Base-by-base conservation (phyloP, 2,329 filamentous ascomycete genomes). In the Berkeleyomyces basicola region DNA sequence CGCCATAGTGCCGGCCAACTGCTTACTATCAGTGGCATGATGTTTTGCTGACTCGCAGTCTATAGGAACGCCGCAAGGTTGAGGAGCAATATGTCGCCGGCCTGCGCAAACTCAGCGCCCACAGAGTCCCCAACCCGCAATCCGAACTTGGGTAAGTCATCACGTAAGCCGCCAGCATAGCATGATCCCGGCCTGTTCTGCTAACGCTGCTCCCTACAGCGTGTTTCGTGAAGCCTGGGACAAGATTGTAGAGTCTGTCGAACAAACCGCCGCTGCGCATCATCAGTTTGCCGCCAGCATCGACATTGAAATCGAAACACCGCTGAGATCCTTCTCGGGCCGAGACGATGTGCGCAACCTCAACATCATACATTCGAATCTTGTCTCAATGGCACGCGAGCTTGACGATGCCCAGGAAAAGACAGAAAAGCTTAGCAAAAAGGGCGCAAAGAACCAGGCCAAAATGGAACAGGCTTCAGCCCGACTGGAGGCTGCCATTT, bases 181-280 rank as follows among this genome's bases (percentile, higher is more conserved):
- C 4, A 36, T 53, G 14, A 11, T 23, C 7, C 14, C 23, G 14
- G 36, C 49, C 37, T 16, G 5, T 42, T 57, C 39, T 11, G 11
- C 40, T 39, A 33, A 39, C 61, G 57, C 43, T 44, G 55, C 40
- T 49, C 14, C 33, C 33, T 58, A 53, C 72, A 97, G 93, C 66
- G 84, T 96, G 67, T 97, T 99, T 72, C 86, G 91, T 67, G 78
- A 83, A 63, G 89, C 93, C 71, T 99, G 93, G 93, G 85, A 88
- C 72, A 89, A 87, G 71, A 87, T 99, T 67, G 78, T 95, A 66
- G 82, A 82, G 68, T 86, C 90, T 51, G 85, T 88, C 70, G 88
- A 93, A 67, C 79, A 84, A 65, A 82, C 95, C 67, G 92, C 93
- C 65, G 81, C 86, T 66, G 90, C 91, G 37, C 93, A 99, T 74